Evolutionary conservation across 208 protist genomes (phyloP).

Genomic region (Wallacemonas sp.): DNA sequence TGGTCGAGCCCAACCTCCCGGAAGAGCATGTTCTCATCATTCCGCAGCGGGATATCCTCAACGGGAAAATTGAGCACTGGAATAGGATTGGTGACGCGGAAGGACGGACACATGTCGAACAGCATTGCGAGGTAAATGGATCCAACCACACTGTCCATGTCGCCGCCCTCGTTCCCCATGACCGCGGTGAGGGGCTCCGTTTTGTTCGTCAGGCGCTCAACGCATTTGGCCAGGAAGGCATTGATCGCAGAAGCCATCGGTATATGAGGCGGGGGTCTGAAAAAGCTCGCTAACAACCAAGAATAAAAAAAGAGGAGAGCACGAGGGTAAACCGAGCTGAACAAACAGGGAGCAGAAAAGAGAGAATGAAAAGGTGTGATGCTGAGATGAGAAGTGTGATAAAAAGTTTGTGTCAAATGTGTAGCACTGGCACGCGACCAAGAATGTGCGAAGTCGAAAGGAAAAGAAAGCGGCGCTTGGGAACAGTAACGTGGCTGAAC

Average conservation of each 20-base stretch:
- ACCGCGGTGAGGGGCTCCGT: slow-evolving; percentile 47
- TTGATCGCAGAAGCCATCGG: slow-evolving; percentile 65
- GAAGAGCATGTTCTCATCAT: slow-evolving; percentile 69
- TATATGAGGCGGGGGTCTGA: too few relatives aligned
- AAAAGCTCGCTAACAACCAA: too few relatives aligned
- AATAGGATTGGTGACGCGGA: slow-evolving; percentile 42
- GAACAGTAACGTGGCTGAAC: too few relatives aligned
- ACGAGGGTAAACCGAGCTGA: slow-evolving; percentile 9
- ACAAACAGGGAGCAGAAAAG: too few relatives aligned
- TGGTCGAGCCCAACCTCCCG: slow-evolving; percentile 42
- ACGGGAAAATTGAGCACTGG: slow-evolving; percentile 79
- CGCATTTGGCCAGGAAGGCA: slow-evolving; percentile 55
- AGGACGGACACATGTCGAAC: slow-evolving; percentile 34
- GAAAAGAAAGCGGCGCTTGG: too few relatives aligned
- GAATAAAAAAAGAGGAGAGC: slow-evolving; percentile 24
- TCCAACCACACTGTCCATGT: slow-evolving; percentile 89
- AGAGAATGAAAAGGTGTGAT: too few relatives aligned
- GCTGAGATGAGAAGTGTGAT: too few relatives aligned
- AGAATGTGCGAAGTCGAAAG: too few relatives aligned
- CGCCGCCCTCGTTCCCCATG: slow-evolving; percentile 83
- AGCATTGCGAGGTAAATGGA: slow-evolving; percentile 80
- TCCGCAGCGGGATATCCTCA: slow-evolving; percentile 73
- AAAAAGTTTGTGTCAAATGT: too few relatives aligned
- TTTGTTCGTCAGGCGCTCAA: slow-evolving; percentile 19
- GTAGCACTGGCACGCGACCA: too few relatives aligned